phyloP scores from a whole-genome alignment of 1,284 basidiomycete species.

The Cystobasidium sp. region DNA sequence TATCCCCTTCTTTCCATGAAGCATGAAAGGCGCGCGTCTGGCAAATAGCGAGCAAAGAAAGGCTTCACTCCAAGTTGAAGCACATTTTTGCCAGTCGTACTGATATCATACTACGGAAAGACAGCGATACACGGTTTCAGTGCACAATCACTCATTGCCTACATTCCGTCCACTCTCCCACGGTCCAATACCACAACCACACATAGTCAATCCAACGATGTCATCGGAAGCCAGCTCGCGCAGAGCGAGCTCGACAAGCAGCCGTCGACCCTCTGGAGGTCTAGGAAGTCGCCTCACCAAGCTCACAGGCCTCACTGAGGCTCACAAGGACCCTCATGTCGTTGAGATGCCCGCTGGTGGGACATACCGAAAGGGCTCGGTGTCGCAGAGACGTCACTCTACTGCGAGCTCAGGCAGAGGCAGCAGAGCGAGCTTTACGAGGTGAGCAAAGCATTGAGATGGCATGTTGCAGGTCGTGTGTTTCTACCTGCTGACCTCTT shows the following conservation, averaged over 20 bases:
- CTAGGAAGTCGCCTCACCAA: slow-evolving; percentile 28
- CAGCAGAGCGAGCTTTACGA: slow-evolving; percentile 41
- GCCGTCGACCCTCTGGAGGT: slow-evolving; percentile 39
- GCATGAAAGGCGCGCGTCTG: too few relatives aligned
- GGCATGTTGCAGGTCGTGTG: too few relatives aligned
- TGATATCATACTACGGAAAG: too few relatives aligned
- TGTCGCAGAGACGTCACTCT: slow-evolving; percentile 39
- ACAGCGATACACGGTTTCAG: too few relatives aligned
- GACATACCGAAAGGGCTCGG: slow-evolving; percentile 38
- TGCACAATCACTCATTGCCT: neutral
- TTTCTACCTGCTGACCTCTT: too few relatives aligned
- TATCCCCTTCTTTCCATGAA: too few relatives aligned
- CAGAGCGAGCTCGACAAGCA: slow-evolving; percentile 29
- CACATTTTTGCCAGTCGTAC: too few relatives aligned
- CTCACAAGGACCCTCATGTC: slow-evolving; percentile 22
- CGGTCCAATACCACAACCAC: neutral
- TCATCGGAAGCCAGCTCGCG: slow-evolving; percentile 17
- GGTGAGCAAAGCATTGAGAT: neutral
- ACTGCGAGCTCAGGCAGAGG: slow-evolving; percentile 31
- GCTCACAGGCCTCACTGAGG: slow-evolving; percentile 34
- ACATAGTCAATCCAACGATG: neutral
- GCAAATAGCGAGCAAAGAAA: too few relatives aligned
- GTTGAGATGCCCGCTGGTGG: slow-evolving; percentile 28
- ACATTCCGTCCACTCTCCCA: neutral
- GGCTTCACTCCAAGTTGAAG: too few relatives aligned